Conservation (phyloP, 495 filamentous ascomycete genomes). For the Glonium stellatum region DNA sequence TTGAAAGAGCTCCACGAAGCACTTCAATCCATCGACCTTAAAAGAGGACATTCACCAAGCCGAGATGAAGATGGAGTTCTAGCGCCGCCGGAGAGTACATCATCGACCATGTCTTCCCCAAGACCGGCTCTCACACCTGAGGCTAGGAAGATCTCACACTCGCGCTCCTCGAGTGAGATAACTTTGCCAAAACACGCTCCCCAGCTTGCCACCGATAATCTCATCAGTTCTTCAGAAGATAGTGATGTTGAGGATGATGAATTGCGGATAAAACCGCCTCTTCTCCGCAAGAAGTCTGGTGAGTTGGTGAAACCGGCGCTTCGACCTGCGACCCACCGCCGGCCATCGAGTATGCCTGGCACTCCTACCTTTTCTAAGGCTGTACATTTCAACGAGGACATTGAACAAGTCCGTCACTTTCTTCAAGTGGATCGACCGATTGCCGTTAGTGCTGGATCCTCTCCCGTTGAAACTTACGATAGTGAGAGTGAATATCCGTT, state of each 20-base stretch:
- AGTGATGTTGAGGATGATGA: slow-evolving; percentile 57
- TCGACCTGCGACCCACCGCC: slow-evolving; percentile 64
- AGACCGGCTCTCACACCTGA: slow-evolving; percentile 44
- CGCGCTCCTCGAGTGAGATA: slow-evolving; percentile 74
- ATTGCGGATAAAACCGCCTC: slow-evolving; percentile 58
- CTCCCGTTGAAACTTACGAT: slow-evolving; percentile 79
- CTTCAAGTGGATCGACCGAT: slow-evolving; percentile 85
- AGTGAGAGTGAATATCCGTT: slow-evolving; percentile 86
- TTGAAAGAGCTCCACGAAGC: slow-evolving; percentile 76
- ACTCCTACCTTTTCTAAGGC: slow-evolving; percentile 92
- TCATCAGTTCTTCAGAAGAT: slow-evolving; percentile 35
- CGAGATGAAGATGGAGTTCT: slow-evolving; percentile 37
- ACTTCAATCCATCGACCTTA: slow-evolving; percentile 68
- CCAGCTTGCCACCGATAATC: slow-evolving; percentile 23
- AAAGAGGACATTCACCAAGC: slow-evolving; percentile 55
- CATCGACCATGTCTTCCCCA: slow-evolving; percentile 20
- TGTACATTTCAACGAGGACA: slow-evolving; percentile 89
- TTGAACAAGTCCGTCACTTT: slow-evolving; percentile 94
- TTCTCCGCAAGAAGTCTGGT: slow-evolving; percentile 97
- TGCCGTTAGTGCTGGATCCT: slow-evolving; percentile 92
- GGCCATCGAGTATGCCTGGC: slow-evolving; percentile 94
- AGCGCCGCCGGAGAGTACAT: slow-evolving; percentile 31
- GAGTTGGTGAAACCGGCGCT: slow-evolving; percentile 92
- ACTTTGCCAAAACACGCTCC: slow-evolving; percentile 31
- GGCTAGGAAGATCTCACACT: slow-evolving; percentile 67